These are phyloP conservation scores for Solanum bukasovii DNA, from an alignment of 257 asterid species.

Conservation along the genomic window DNA sequence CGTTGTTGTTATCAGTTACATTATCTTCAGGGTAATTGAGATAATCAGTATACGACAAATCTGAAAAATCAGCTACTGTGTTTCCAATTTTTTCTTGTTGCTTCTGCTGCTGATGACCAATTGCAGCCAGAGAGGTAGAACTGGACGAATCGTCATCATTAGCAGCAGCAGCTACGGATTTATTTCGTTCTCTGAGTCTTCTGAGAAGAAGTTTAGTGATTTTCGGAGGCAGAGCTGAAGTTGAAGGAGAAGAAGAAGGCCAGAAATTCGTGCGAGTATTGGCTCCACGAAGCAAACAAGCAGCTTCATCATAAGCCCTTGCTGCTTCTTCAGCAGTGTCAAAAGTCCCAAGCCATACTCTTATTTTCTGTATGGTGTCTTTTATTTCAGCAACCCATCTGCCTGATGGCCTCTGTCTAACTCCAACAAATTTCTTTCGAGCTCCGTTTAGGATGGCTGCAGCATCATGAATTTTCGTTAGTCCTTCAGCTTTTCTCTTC, in stretches of 20 bases:
- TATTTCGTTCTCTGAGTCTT: constrained; percentile 54
- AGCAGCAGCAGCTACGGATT: constrained; percentile 7
- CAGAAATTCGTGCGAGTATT: constrained; percentile 78
- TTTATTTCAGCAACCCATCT: constrained; percentile 13
- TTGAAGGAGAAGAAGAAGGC: constrained; percentile 30
- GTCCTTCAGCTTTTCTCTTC: constrained; percentile 43
- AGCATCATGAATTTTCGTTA: constrained; percentile 4
- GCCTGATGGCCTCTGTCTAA: constrained; percentile 7
- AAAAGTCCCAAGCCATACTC: constrained; percentile 11
- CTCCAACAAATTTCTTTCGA: constrained; percentile 44
- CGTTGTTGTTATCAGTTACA: constrained; percentile 1
- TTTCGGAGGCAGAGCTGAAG: constrained; percentile 58
- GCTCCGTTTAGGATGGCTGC: not conserved
- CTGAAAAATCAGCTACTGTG: constrained; percentile 24
- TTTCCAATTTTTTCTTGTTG: not conserved
- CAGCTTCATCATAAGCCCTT: constrained; percentile 28
- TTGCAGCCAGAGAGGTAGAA: not conserved
- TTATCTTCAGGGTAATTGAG: constrained; percentile 40
- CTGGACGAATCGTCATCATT: not conserved
- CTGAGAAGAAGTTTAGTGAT: constrained; percentile 54
- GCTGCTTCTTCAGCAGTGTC: constrained; percentile 13
- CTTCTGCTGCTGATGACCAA: not conserved
- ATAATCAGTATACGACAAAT: constrained; percentile 38
- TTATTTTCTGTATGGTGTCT: constrained; percentile 9
- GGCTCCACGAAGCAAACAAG: constrained; percentile 75